Base-by-base conservation (phyloP, 2,329 filamentous ascomycete genomes). In the Colletotrichum tropicale region DNA sequence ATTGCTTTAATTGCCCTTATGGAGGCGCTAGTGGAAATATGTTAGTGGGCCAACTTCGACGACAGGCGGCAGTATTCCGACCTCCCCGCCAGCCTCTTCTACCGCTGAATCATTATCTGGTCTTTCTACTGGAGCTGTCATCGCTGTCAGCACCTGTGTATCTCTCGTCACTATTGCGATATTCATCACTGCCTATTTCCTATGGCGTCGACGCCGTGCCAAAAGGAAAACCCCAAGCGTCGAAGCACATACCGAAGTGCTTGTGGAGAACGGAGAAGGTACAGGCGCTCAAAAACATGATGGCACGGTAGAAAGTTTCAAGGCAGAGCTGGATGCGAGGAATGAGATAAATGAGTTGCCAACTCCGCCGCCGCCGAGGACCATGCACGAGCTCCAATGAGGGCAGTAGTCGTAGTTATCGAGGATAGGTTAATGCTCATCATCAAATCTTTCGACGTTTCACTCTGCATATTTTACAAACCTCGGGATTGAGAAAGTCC, bases 401-500 rank as follows among this genome's bases (percentile, higher is more conserved):
- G 43, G 43, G n/a, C n/a, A 21, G 3, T 21, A 24, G 21, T 24
- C 1, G 10, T 52, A 13, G 2, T 13, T 13, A 52, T 52, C 1
- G 6, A 52, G 43, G 0, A 52, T 0, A 52, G 3, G 0, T 5
- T 1, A 52, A 13, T 5, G 43, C 43, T 15, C 43, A 21, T 13
- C 6, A 21, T 52, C 9, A 43, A 43, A 3, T 7, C 1, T 48
- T 43, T 48, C 1, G 3, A 0, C 38, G 0, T n/a, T n/a, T 6
- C 8, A n/a, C 18, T 48, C 38, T 48, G 9, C 0, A 48, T 12
- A n/a, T 7, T n/a, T 0, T 3, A 12, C 9, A 48, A 48, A 48
- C 18, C 38, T 48, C 18, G 52, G 21, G 28, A 5, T 26, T 56
- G 52, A 24, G 8, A 24, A 56, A 15, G 52, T 56, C 24, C 21